Base-by-base conservation (phyloP, 1,284 basidiomycete genomes). In the Pyrrhoderma noxium region DNA sequence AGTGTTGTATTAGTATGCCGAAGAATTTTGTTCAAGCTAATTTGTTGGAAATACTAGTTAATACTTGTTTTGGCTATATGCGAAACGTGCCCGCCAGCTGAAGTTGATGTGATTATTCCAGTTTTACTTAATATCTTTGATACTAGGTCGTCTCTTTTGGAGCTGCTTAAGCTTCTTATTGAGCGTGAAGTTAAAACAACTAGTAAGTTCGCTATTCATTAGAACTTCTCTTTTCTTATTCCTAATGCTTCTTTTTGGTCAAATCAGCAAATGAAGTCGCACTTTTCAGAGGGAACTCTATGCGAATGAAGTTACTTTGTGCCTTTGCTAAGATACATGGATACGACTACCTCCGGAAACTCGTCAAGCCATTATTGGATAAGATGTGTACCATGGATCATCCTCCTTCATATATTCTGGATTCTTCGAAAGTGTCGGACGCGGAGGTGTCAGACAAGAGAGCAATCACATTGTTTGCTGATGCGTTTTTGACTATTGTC, bases 61-160 rank as follows among this genome's bases (percentile, higher is more conserved):
- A 73, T 78, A 8, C 75, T 95, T 44, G 89, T 88, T 1, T 67
- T 93, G 59, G 89, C 91, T 0, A 85, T 94, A 44, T 90, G 89
- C 62, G 89, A 94, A 64, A 79, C 82, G 1, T 93, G 90, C 60
- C 86, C 89, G 3, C 71, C 82, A 13, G 64, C 65, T 16, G 89
- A 93, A 60, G 80, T 88, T 5, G 91, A 93, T 56, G 82, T 82
- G 56, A 84, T 93, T 70, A 84, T 93, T 41, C 82, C 84, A 1
- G 82, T 94, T n/a, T 70, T 96, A 47, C 76, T 95, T 60, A 89
- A 93, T 57, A 70, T 92, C 18, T 93, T 93, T 63, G 86, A 94
- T 62, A 84, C 84, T 2, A 79, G 85, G 16, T 72, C 75, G n/a
- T 77, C 82, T 2, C 68, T 93, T 27, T 75, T 93, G 64, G 73